A percentile compares a stretch with the other conserved stretches of the same genome.
Evolutionary conservation across 352 stramenopile genomes (phyloP).

Genomic region (Globisporangium echinulatum): DNA sequence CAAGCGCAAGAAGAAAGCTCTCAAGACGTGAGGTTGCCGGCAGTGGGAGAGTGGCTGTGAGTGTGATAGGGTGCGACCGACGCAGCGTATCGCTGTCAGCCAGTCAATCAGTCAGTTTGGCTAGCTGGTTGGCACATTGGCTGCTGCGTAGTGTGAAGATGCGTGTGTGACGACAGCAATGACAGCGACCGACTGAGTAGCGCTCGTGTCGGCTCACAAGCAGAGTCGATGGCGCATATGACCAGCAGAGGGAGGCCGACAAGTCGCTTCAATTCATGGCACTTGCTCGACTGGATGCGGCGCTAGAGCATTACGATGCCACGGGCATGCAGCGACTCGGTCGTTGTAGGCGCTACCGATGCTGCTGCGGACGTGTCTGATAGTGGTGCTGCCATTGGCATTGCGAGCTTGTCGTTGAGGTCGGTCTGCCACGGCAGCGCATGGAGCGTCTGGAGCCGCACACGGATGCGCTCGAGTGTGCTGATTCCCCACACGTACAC

Average conservation of each 20-base stretch:
- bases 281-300: neutral
- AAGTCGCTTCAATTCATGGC: no score
- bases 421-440: constrained; percentile 39
- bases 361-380: neutral
- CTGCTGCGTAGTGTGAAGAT: neutral
- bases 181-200: neutral
- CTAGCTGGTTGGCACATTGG: neutral
- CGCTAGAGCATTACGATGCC: neutral
- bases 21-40: constrained; percentile 61
- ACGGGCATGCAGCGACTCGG: neutral
- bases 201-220: no score
- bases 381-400: neutral
- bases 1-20: constrained; percentile 93
- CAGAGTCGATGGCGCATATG: no score
- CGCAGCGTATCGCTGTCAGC: neutral
- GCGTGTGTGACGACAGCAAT: no score
- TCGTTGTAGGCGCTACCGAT: neutral
- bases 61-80: neutral
- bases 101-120: no score
- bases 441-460: constrained; percentile 51
- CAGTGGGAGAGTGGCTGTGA: neutral
- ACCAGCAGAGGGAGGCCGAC: no score
- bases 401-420: constrained; percentile 40
- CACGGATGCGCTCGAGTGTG: constrained; percentile 53
- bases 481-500: constrained; percentile 14